Conservation (phyloP, 306 rosid genomes). For the Rosa chinensis region DNA sequence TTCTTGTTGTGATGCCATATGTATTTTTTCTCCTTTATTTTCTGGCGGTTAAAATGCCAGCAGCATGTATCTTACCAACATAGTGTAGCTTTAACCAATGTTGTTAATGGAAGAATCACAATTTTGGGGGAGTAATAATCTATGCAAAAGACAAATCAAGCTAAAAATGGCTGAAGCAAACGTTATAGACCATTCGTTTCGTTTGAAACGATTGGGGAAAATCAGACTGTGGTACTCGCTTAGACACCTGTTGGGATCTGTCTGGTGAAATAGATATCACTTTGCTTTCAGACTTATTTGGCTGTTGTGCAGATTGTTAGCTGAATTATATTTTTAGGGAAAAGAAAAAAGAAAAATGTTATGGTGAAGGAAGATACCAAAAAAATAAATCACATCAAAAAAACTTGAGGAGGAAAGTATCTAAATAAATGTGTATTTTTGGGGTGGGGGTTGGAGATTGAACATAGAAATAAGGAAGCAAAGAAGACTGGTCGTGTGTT, state of each 20-base stretch:
- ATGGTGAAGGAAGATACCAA: neutral
- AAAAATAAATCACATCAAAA: too few species aligned
- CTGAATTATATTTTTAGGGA: too few species aligned
- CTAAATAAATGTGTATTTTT: neutral
- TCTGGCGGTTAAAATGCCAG: neutral
- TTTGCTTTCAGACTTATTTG: too few species aligned
- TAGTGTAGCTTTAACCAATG: too few species aligned
- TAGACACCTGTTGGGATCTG: neutral
- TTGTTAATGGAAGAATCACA: too few species aligned
- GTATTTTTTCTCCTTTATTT: neutral
- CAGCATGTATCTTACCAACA: too few species aligned
- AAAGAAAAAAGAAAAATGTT: too few species aligned
- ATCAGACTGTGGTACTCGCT: too few species aligned
- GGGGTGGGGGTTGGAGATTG: constrained; percentile 9
- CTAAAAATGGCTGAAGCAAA: neutral
- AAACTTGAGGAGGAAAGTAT: too few species aligned
- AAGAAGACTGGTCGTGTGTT: neutral
- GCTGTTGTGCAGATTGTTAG: too few species aligned
- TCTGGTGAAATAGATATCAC: neutral
- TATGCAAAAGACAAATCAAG: neutral
- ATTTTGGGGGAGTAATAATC: neutral
- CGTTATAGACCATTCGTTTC: neutral
- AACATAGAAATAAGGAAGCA: neutral
- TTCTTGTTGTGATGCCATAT: neutral
- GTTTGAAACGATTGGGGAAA: neutral